Percentiles rank a stretch among this genome's conserved stretches.
Evolutionary conservation across 139 green algal species (phyloP).

Genomic region (Chlorella sp.): DNA sequence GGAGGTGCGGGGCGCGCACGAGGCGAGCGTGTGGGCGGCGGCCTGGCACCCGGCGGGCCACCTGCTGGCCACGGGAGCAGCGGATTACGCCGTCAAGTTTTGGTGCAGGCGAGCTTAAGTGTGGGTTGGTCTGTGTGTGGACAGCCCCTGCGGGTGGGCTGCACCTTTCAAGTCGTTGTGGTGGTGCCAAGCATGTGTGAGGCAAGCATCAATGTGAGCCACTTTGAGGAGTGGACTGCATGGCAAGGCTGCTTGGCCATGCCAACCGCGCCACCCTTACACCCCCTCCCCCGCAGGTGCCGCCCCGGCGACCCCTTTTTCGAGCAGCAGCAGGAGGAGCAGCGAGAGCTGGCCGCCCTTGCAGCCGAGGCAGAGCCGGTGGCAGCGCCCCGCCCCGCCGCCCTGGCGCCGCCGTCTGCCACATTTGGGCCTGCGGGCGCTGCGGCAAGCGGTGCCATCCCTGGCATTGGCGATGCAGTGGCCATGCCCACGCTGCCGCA

Average conservation of each 20-base stretch:
- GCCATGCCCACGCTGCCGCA: slow-evolving; percentile 18
- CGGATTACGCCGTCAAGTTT: slow-evolving; percentile 74
- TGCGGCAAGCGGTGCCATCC: slow-evolving; percentile 35
- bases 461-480: slow-evolving; percentile 45
- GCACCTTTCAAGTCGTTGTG: no score
- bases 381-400: not conserved
- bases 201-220: no score
- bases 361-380: slow-evolving; percentile 9
- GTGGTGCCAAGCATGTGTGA: no score
- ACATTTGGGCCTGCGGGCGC: not conserved
- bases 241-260: no score
- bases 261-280: not conserved
- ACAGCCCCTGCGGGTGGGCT: no score
- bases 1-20: slow-evolving; percentile 69
- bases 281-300: not conserved
- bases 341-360: slow-evolving; percentile 36
- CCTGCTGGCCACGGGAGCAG: slow-evolving; percentile 71
- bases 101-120: slow-evolving; percentile 69
- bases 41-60: slow-evolving; percentile 91
- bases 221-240: no score
- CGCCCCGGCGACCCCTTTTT: slow-evolving; percentile 53
- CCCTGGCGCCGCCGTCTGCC: not conserved
- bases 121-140: no score
- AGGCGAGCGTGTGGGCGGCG: slow-evolving; percentile 71
- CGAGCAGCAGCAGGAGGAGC: slow-evolving; percentile 42